Base-by-base conservation (phyloP, 306 rosid genomes). In the Cicer pinnatifidum region DNA sequence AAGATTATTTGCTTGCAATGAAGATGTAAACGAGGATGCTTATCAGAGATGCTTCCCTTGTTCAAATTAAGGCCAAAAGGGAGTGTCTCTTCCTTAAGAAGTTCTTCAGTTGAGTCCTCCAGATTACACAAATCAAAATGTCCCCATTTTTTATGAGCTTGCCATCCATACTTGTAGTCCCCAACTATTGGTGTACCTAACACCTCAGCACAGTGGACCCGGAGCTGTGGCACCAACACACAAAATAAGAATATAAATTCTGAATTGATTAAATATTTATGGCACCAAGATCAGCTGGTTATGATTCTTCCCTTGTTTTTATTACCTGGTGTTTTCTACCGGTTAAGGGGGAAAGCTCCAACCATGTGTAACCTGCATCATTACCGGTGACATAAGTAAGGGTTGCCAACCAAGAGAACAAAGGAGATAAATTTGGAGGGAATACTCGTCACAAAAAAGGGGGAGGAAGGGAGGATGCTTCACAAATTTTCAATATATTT, bases 251-350 rank as follows among this genome's bases (percentile, higher is more conserved):
- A 46, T 44, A 70, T 11, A 59, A 50, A 48, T 63, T 40, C 19
- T 75, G 56, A 65, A 46, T 41, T 43, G 11, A 43, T 61, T 46
- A 40, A 15, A 72, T 11, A 58, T 65, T 68, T 16, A 61, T 20
- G 23, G 75, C 11, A 39, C 56, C 33, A 73, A 78, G 48, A 46
- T 60, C 50, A 77, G 53, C 62, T 40, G 9, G 57, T 68, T 35
- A 37, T n/a, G 16, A 59, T 59, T 41, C 11, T 59, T 50, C 52
- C 60, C 11, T 45, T 64, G 58, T 38, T 57, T 61, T 11, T 52
- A 45, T 60, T 71, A 94, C 98, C 96, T 94, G 98, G 86, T 94
- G 98, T 82, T 94, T 94, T 86, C 97, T 88, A 63, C 98, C 96
- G 6, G 97, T 94, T 69, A 89, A 81, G 69, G 96, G 98, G 60